Conservation (phyloP, 805 yeast genomes). For the Groenewaldozyma salmanticensis region DNA sequence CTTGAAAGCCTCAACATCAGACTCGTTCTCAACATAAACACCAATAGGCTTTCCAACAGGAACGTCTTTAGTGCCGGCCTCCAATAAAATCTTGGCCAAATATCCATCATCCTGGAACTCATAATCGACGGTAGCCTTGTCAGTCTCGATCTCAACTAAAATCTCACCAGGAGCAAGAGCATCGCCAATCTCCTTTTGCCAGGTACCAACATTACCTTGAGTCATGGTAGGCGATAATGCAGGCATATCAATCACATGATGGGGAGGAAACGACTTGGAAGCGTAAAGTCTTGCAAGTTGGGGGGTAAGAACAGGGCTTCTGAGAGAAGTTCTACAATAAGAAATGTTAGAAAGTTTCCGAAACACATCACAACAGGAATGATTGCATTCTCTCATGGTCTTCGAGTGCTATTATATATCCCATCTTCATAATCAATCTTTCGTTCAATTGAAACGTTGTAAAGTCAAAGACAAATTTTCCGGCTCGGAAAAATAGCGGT, state of each 20-base stretch:
- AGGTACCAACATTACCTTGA: conserved; percentile 80
- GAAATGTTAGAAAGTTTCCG: not conserved
- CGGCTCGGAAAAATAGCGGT: too few relatives aligned
- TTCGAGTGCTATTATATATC: too few relatives aligned
- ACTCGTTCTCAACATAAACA: conserved; percentile 82
- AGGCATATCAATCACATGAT: conserved; percentile 91
- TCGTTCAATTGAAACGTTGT: too few relatives aligned
- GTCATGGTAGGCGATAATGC: conserved; percentile 99
- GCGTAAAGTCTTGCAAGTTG: conserved; percentile 27
- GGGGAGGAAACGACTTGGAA: conserved; percentile 56
- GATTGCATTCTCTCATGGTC: too few relatives aligned
- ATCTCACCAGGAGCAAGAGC: conserved; percentile 84
- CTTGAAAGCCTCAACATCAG: conserved; percentile 79
- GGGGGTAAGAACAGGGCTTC: too few relatives aligned
- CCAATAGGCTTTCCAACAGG: conserved; percentile 96
- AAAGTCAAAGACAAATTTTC: too few relatives aligned
- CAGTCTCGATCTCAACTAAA: conserved; percentile 95
- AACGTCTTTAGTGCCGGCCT: conserved; percentile 78
- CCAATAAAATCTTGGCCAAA: conserved; percentile 77
- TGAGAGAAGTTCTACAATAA: not conserved
- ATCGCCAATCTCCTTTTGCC: conserved; percentile 91
- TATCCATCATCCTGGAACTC: conserved; percentile 97
- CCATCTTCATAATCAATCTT: too few relatives aligned
- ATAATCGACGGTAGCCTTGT: conserved; percentile 95
- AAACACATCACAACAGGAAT: too few relatives aligned